Evolutionary conservation across 768 basidiomycete species (phyloP), one percentile per base, ranked within the genome.

Genomic region (Phanerodontia chrysosporium): DNA sequence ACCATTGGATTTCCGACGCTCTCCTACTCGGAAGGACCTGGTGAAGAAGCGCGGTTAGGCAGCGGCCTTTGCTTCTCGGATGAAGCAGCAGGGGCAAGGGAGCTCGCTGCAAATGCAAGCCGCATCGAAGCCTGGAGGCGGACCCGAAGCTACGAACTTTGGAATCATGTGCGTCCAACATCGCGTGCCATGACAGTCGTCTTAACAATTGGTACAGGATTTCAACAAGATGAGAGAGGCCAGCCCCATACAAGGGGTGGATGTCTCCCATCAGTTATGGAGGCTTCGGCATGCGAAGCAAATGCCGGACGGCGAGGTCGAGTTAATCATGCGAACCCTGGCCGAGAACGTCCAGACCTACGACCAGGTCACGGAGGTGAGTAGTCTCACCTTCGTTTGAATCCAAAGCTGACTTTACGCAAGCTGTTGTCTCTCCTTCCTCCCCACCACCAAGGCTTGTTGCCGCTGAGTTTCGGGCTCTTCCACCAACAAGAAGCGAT

Each of bases 111-210:
- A 30, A 94, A 95, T 64, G 84, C 87, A 1, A 84, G 85, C 65
- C 83, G 96, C 35, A 93, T 98, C 39, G 97, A 98, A 67, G 95
- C 89, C 8, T 99, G 96, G 96, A 78, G 90, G 62, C 82, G 82
- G 68, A 96, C 92, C 4, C 84, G 83, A 62, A 86, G 83, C 55
- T 97, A 98, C 71, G 80, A 83, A 56, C 82, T 90, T 61, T 89
- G 78, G 65, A 80, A 85, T 57, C 73, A 76, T 72, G 95, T 95
- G 63, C 61, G 82, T 74, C 2, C 7, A 29, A 57, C 68, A 2
- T 7, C 36, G 22, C 42, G 27, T 27, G 18, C 21, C 12, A 16
- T 3, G 22, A 16, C 6, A 14, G 9, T 25, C 22, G 13, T 54
- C 13, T 30, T 51, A n/a, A 53, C 24, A 1, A 27, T 53, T 64